phyloP scores from a whole-genome alignment of 768 basidiomycete genomes.

The Xerocomellus amylosporus region DNA sequence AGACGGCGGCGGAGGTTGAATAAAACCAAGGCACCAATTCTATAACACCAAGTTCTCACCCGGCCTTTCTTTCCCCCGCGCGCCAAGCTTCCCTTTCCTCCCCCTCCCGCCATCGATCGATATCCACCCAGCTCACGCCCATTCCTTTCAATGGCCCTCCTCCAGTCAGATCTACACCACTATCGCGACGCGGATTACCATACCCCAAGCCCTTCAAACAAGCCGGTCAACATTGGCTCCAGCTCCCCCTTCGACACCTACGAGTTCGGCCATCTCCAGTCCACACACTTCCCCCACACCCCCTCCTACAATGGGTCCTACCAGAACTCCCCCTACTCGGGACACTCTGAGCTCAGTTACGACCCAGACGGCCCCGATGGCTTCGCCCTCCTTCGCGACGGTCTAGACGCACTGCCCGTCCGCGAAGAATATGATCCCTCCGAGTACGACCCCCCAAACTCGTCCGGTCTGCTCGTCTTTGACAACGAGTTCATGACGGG shows the following conservation, averaged over 20 bases:
- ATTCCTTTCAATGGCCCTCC: conserved; percentile 24
- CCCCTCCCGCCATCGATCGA: conserved; percentile 7
- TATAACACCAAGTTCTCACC: conserved; percentile 32
- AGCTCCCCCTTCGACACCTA: conserved; percentile 39
- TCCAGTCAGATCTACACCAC: conserved; percentile 20
- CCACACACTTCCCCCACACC: conserved; percentile 45
- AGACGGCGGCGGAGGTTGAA: conserved; percentile 29
- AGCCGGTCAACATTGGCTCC: conserved; percentile 23
- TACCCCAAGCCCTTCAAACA: conserved; percentile 27
- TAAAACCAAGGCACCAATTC: conserved; percentile 25
- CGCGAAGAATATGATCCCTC: conserved; percentile 65
- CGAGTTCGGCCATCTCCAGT: conserved; percentile 36
- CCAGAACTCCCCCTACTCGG: conserved; percentile 69
- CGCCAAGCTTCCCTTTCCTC: conserved; percentile 13
- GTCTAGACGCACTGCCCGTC: conserved; percentile 35
- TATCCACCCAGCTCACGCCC: not conserved
- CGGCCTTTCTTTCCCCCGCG: conserved; percentile 21
- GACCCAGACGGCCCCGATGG: conserved; percentile 46
- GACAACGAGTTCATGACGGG: conserved; percentile 45
- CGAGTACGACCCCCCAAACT: conserved; percentile 63
- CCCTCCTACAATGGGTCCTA: conserved; percentile 65
- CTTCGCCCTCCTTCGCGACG: conserved; percentile 50
- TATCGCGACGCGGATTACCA: conserved; percentile 29
- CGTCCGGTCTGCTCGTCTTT: conserved; percentile 55
- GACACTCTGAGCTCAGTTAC: conserved; percentile 62